Evolutionary conservation across 2,329 filamentous ascomycete genomes (phyloP).

Genomic region (Cercospora sp.): DNA sequence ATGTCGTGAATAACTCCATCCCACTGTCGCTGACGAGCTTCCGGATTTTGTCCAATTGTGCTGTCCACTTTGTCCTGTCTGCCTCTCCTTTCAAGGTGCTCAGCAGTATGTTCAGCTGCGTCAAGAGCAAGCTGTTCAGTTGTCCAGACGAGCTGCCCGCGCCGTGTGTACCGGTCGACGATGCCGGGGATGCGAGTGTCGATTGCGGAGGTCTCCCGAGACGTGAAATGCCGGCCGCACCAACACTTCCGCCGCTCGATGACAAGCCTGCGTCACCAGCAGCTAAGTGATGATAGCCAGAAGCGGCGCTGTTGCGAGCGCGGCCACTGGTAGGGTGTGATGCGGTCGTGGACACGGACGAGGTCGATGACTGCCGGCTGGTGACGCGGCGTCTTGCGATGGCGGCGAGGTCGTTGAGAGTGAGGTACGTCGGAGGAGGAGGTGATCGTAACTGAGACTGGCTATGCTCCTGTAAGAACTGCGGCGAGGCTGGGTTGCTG

Average conservation of each 20-base stretch:
- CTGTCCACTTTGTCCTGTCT: conserved; percentile 86
- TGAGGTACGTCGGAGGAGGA: conserved; percentile 39
- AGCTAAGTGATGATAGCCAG: conserved; percentile 55
- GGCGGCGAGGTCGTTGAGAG: conserved; percentile 53
- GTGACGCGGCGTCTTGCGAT: conserved; percentile 51
- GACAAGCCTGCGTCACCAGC: conserved; percentile 56
- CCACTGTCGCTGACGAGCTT: conserved; percentile 98
- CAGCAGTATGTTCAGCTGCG: conserved; percentile 90
- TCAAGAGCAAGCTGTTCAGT: conserved; percentile 89
- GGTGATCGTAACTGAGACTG: neutral
- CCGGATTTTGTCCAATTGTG: conserved; percentile 84
- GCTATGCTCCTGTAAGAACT: neutral
- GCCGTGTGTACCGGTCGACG: conserved; percentile 47
- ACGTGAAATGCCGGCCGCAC: conserved; percentile 56
- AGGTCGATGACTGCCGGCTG: conserved; percentile 56
- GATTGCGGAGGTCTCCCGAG: conserved; percentile 60
- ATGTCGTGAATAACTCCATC: conserved; percentile 98
- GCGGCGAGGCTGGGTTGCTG: conserved; percentile 6
- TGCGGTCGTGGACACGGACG: conserved; percentile 57
- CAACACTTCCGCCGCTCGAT: conserved; percentile 52
- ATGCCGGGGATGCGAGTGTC: conserved; percentile 56
- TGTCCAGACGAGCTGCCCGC: conserved; percentile 44
- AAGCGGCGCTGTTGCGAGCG: conserved; percentile 56
- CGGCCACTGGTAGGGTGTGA: conserved; percentile 57
- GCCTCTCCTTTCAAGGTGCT: conserved; percentile 95